Conservation (phyloP, 306 rosid genomes). For the Lathyrus oleraceus region DNA sequence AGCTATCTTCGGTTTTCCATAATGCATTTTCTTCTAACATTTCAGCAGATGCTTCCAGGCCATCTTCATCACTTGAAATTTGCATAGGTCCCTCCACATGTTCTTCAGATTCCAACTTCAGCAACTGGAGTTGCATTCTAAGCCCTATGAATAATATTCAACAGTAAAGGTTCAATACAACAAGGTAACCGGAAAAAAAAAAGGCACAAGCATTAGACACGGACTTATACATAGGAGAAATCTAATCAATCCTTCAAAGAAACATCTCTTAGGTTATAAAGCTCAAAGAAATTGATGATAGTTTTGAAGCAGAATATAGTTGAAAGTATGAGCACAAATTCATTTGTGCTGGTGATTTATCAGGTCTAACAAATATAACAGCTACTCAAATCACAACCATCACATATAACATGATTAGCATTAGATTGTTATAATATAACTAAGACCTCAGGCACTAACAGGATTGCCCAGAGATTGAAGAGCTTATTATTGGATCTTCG, state of each 20-base stretch:
- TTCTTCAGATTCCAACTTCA: slow-evolving; percentile 76
- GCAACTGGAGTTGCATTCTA: slow-evolving; percentile 90
- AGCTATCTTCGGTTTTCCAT: slow-evolving; percentile 47
- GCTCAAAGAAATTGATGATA: slow-evolving; percentile 2
- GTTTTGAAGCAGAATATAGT: background rate
- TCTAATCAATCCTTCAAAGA: background rate
- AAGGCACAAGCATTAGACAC: background rate
- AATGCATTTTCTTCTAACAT: slow-evolving; percentile 35
- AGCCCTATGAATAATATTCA: slow-evolving; percentile 55
- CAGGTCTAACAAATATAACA: slow-evolving; percentile 7
- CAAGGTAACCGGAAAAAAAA: slow-evolving; percentile 5
- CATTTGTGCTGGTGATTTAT: background rate
- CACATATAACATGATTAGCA: slow-evolving; percentile 7
- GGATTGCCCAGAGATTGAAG: slow-evolving; percentile 5
- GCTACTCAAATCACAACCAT: slow-evolving; percentile 16
- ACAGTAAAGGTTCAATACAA: slow-evolving; percentile 15
- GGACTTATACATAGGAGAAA: background rate
- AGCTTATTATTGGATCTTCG: background rate
- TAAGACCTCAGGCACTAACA: slow-evolving; percentile 8
- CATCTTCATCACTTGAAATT: slow-evolving; percentile 77
- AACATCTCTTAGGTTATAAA: slow-evolving; percentile 1
- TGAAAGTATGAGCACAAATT: slow-evolving; percentile 3
- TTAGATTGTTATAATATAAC: slow-evolving; percentile 13
- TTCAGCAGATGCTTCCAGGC: slow-evolving; percentile 46
- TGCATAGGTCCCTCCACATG: slow-evolving; percentile 60